Evolutionary conservation across 257 asterid genomes (phyloP), one percentile per base, ranked within the genome.

Genomic region (Apocynum venetum): DNA sequence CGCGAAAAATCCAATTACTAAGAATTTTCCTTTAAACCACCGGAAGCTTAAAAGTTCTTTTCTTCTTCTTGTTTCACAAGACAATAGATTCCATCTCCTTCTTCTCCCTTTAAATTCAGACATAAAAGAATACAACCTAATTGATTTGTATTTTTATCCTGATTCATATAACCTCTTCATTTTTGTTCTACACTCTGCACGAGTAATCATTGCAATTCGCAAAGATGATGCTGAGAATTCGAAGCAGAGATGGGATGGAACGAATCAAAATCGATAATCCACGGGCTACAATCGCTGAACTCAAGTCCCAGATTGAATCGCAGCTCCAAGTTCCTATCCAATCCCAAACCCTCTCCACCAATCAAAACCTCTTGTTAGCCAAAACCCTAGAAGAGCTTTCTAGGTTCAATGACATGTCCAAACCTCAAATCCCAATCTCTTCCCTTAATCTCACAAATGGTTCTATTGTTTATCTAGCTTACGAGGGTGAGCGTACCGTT

Each of bases 211-310:
- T 20, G n/a, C 13, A 9, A 57, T 13, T 67, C 61, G 57, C 63
- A 51, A 88, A 82, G 89, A 89, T 95, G 99, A 91, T 96, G 97
- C 92, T 96, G 86, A 86, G 99, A 88, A 84, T 96, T 83, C 96
- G 99, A 72, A 96, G 99, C 87, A 90, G 99, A 79, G 99, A 96
- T 79, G 99, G 99, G 36, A 75, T 96, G 69, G 99, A 96, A 85
- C 88, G 99, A 76, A 88, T 96, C 78, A 88, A 89, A n/a, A 83
- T 96, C 82, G 93, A 83, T n/a, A 82, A 85, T 74, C 90, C 96
- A 1, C 83, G 52, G 56, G 85, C 96, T 76, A 95, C 98, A 48
- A 87, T 93, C 71, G 89, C 81, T 15, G 74, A 87, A 13, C 93
- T 96, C 85, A 90, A 90, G 79, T 80, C 92, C 40, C 89, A 76